Evolutionary conservation across 1,284 basidiomycete genomes (phyloP).

Genomic region (Cutaneotrichosporon cavernicola): DNA sequence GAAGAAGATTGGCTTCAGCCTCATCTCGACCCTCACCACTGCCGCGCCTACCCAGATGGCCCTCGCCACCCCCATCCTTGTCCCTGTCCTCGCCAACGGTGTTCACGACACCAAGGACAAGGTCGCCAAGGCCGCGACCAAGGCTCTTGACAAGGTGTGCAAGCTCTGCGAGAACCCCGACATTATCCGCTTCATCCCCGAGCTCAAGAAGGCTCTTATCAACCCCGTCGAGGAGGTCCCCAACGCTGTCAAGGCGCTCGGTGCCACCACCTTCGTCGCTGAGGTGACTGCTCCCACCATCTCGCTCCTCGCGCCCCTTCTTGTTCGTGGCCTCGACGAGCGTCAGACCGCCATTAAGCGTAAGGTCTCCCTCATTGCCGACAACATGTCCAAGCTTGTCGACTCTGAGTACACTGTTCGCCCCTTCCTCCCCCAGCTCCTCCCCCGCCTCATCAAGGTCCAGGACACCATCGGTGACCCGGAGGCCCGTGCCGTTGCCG

Average conservation of each 20-base stretch:
- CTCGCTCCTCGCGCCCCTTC: conserved; percentile 96
- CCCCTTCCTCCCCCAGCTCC: conserved; percentile 91
- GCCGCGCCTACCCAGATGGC: conserved; percentile 83
- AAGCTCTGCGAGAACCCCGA: conserved; percentile 99
- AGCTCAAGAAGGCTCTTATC: conserved; percentile 90
- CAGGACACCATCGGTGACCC: conserved; percentile 89
- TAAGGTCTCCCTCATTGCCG: conserved; percentile 93
- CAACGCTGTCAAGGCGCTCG: conserved; percentile 92
- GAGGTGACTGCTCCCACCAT: conserved; percentile 99
- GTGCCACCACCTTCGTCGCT: conserved; percentile 99
- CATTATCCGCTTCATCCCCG: conserved; percentile 83
- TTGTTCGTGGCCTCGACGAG: conserved; percentile 92
- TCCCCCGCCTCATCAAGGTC: conserved; percentile 92
- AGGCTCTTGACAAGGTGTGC: conserved; percentile 19
- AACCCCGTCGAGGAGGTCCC: conserved; percentile 99
- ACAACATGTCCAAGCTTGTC: conserved; percentile 99
- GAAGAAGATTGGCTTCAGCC: conserved; percentile 83
- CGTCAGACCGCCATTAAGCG: conserved; percentile 94
- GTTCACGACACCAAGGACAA: conserved; percentile 99
- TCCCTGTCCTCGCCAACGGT: conserved; percentile 90
- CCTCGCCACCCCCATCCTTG: conserved; percentile 90
- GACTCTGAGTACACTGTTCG: conserved; percentile 92
- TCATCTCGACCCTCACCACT: conserved; percentile 86
- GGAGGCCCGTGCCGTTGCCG: conserved; percentile 86
- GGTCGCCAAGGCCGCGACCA: conserved; percentile 69